Base-by-base conservation (phyloP, 129 eudicot genomes). In the Silybum marianum region DNA sequence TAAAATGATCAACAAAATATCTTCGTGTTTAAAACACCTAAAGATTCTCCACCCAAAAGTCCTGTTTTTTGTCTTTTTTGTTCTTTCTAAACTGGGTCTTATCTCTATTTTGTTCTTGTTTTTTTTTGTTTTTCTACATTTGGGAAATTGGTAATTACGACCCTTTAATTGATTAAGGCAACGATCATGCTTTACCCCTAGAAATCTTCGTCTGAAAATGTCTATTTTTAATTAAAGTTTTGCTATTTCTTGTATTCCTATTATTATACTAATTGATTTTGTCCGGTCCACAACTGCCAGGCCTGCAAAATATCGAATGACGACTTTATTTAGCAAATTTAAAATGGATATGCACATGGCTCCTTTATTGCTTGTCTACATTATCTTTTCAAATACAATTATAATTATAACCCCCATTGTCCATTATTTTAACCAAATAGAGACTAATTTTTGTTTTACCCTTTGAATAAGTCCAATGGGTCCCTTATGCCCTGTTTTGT, bases 251-350 rank as follows among this genome's bases (percentile, higher is more conserved):
- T 74, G 80, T 44, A 42, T 10, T 21, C 28, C 38, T 67, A 66
- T 66, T 81, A 28, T 23, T 18, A 75, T 65, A 74, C n/a, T 74
- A 63, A 38, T 39, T 73, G 54, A 40, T 51, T 40, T 82, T 51
- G 72, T 76, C 85, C 66, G 66, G 77, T 81, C 58, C 34, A 82
- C n/a, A 38, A 76, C 81, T 69, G 78, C 73, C 51, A 22, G 60
- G 76, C 82, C 86, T 83, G 82, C 78, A 9, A 77, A 82, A 74
- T 66, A 81, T 81, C 85, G 34, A 66, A 74, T 44, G 18, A 46
- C 58, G 69, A 58, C 65, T 66, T 66, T 22, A 51, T 65, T 73
- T 81, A 63, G 58, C 72, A 62, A 34, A 34, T 25, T 76, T 76
- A 40, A 26, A 26, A 32, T 32, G 36, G 23, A 62, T 73, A 7